Conservation (phyloP, 2,329 filamentous ascomycete genomes). For the Madurella mycetomatis region DNA sequence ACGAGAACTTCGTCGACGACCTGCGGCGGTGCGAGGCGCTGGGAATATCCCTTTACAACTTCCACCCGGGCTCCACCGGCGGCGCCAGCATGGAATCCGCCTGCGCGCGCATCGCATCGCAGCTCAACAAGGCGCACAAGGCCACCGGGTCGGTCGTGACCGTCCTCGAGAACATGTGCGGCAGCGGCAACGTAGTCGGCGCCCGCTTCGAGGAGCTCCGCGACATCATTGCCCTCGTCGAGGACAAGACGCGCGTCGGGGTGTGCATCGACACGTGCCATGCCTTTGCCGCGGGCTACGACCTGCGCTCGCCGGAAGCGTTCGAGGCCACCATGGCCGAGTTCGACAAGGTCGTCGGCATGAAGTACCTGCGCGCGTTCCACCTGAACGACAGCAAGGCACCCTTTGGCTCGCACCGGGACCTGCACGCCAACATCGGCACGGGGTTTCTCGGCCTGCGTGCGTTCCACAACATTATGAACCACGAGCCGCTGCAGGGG, state of each 20-base stretch:
- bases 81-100: slow-evolving; percentile 63
- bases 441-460: slow-evolving; percentile 87
- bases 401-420: slow-evolving; percentile 73
- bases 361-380: slow-evolving; percentile 75
- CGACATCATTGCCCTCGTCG: slow-evolving; percentile 74
- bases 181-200: slow-evolving; percentile 81
- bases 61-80: slow-evolving; percentile 85
- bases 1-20: slow-evolving; percentile 81
- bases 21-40: slow-evolving; percentile 78
- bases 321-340: slow-evolving; percentile 69
- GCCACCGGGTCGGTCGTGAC: slow-evolving; percentile 74
- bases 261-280: slow-evolving; percentile 98
- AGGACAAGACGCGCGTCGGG: slow-evolving; percentile 79
- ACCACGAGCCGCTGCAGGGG: slow-evolving; percentile 68
- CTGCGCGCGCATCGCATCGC: slow-evolving; percentile 71
- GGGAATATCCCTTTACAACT: slow-evolving; percentile 92
- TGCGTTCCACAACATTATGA: slow-evolving; percentile 88
- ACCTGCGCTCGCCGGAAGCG: slow-evolving; percentile 69
- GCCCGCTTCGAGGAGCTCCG: slow-evolving; percentile 79
- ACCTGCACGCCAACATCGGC: slow-evolving; percentile 94
- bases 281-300: slow-evolving; percentile 90
- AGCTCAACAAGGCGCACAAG: slow-evolving; percentile 76
- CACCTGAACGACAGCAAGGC: slow-evolving; percentile 97
- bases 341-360: slow-evolving; percentile 74
- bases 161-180: slow-evolving; percentile 93